Base-by-base conservation (phyloP, 2,329 filamentous ascomycete species). In the Calycina herbarum region DNA sequence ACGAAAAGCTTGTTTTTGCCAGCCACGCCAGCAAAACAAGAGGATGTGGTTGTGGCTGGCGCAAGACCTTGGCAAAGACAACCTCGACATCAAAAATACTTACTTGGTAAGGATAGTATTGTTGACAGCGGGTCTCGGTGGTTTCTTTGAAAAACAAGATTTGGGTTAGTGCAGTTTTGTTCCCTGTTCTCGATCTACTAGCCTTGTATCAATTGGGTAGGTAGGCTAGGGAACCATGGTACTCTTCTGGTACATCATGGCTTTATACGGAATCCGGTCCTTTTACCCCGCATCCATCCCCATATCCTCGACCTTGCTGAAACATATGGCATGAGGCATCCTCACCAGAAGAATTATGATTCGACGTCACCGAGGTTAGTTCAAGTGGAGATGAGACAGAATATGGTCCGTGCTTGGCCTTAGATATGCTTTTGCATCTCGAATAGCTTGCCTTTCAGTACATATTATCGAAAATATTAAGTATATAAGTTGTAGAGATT, bases 1-100 rank as follows among this genome's bases (percentile, higher is more conserved):
- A 56, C 42, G 33, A 62, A 65, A 65, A 54, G 63, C 63, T 65
- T 65, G 63, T 65, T 48, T 64, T 11, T 31, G 8, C 54, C 10
- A 24, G n/a, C 45, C 45, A 24, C n/a, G 8, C 45, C 48, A 54
- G 48, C 8, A 54, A 13, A 54, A 13, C n/a, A 24, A 11, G 5
- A 24, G 7, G n/a, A 20, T 45, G 42, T 17, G 42, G n/a, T 11
- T 24, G n/a, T 24, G 8, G 48, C 48, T 54, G 20, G 48, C 20
- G 48, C 20, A 54, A 27, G 20, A 24, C 24, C 48, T 54, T 54
- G 48, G 48, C 48, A 27, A 24, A 54, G n/a, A 54, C 48, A 24
- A 54, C 10, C 24, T 24, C n/a, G 10, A 54, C 48, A 27, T 51
- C n/a, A 45, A n/a, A 42, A 45, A n/a, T n/a, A n/a, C 42, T n/a